Base-by-base conservation (phyloP, 169 alveolate species). In the Plasmodium gallinaceum region DNA sequence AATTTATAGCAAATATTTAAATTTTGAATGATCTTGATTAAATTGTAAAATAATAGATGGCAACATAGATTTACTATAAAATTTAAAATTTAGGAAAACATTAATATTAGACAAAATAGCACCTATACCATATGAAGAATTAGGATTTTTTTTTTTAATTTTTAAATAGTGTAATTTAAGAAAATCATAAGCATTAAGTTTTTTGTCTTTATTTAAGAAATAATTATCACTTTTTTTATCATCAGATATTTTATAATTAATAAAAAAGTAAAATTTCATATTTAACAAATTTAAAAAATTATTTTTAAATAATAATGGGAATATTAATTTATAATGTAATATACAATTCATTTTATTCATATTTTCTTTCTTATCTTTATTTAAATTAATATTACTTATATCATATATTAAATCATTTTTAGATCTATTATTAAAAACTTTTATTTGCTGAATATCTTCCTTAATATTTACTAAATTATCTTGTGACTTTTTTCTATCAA, bases 111-210 rank as follows among this genome's bases (percentile, higher is more conserved):
- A 39, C 0, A 66, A 48, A 42, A 83, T 70, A 16, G 68, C 39
- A 24, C 91, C 91, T 7, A 83, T 14, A 26, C 91, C 91, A 32
- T 54, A 83, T 5, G 91, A 58, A 8, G 91, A 69, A 46, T 32
- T 69, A 0, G 16, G n/a, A 12, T 66, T 54, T 62, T 68, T 68
- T 37, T 61, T 54, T 71, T 68, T 68, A 18, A 14, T 43, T 57
- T 54, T 83, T 39, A 83, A 61, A 18, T 66, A 83, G 61, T 58
- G 39, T 39, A 42, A 39, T n/a, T 83, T 83, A 18, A 83, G 74
- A 12, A 68, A 42, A 48, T 69, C 69, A 12, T 39, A 68, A n/a
- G 64, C 20, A 48, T 14, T 20, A 7, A 14, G 6, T 14, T 58
- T 37, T 57, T 42, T 32, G 26, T 58, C 10, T 22, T 61, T 7